Base-by-base conservation (phyloP, 495 filamentous ascomycete species). In the Cairneyella variabilis region DNA sequence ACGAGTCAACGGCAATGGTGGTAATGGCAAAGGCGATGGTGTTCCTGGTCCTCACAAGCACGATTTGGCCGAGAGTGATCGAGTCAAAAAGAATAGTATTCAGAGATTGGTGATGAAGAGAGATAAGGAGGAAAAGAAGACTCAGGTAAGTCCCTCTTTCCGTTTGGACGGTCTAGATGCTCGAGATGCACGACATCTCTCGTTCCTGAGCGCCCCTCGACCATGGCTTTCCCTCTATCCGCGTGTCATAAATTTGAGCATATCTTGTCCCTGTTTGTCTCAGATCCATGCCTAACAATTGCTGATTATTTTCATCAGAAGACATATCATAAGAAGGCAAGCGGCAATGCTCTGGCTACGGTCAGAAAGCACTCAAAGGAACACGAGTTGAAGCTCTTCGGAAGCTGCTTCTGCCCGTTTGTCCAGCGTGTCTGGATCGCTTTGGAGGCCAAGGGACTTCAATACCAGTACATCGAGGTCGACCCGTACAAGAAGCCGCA, bases 371-470 rank as follows among this genome's bases (percentile, higher is more conserved):
- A 88, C 60, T 75, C 78, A 12, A 80, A 83, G 54, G 85, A 89
- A 4, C 67, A 80, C 47, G 83, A 85, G 18, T 69, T 96, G 34
- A 93, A 91, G 69, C 70, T 97, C 6, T 96, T 84, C 69, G 89
- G 90, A 39, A 88, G 85, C 63, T 95, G 90, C 69, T 96, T 96
- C 68, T 96, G 91, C 38, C 62, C 62, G 2, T 96, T 96, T 67
- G 90, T 93, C 1, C 91, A 97, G 69, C 84, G 92, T 11, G 90
- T 96, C 17, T 97, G 92, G 92, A 95, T 97, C 57, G 84, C 92
- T 6, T 75, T 97, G n/a, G 91, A 97, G 67, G 70, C 83, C 45
- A 96, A 96, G 65, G 77, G 81, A 4, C 75, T 95, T 37, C 73
- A 74, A 18, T 97, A 97, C 60, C 89, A 96, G 64, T 97, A 97